Evolutionary conservation across 192 early-diverging fungal genomes (phyloP).

Genomic region (Coemansia sp.): DNA sequence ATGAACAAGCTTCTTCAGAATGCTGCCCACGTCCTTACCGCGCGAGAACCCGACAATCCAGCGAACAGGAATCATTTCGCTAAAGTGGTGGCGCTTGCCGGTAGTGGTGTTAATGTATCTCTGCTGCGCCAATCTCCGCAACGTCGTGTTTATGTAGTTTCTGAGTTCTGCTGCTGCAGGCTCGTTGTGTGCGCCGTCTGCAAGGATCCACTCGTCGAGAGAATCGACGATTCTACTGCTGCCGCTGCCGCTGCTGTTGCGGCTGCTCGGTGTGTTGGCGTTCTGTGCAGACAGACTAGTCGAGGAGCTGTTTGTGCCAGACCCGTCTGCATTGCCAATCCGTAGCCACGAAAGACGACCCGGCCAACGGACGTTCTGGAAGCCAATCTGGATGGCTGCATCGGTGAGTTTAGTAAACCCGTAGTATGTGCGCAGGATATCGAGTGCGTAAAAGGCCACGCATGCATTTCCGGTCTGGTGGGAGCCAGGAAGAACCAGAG

Average conservation of each 20-base stretch:
- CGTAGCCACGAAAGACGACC: constrained; percentile 78
- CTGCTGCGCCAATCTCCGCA: constrained; percentile 35
- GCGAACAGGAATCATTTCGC: constrained; percentile 44
- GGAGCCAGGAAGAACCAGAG: constrained; percentile 63
- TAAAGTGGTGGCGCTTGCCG: constrained; percentile 2
- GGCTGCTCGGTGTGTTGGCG: not conserved
- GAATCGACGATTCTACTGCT: constrained; percentile 9
- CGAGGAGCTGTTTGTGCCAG: constrained; percentile 5
- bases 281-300: not conserved
- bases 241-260: constrained; percentile 10
- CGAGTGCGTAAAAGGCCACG: constrained; percentile 67
- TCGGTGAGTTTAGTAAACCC: constrained; percentile 52
- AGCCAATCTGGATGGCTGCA: constrained; percentile 61
- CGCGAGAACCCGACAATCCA: constrained; percentile 79
- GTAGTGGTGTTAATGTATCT: constrained; percentile 24
- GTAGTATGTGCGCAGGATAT: constrained; percentile 51
- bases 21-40: constrained; percentile 65
- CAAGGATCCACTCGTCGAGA: constrained; percentile 59
- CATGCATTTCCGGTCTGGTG: constrained; percentile 82
- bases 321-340: constrained; percentile 8
- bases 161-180: constrained; percentile 68
- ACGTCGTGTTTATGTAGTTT: constrained; percentile 62
- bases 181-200: constrained; percentile 92
- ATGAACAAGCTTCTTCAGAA: constrained; percentile 62
- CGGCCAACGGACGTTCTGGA: constrained; percentile 72